These are phyloP conservation scores for Kwoniella dejecticola DNA, from an alignment of 768 basidiomycete species.

Conservation along the genomic window DNA sequence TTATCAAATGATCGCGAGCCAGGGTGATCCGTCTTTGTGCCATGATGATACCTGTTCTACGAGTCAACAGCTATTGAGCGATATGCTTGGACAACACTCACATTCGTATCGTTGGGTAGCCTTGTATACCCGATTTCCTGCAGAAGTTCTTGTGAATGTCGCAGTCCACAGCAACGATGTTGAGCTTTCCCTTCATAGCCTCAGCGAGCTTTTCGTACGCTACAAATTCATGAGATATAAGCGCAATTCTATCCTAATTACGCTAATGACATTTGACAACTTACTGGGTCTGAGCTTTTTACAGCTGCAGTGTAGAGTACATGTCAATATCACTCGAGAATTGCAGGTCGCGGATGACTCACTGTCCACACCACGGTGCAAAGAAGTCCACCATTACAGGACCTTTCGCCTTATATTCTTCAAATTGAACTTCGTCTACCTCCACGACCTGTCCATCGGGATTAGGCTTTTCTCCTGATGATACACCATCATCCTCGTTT, in stretches of 20 bases:
- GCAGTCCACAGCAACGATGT: constrained; percentile 85
- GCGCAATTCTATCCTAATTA: too few species aligned
- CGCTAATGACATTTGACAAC: constrained; percentile 21
- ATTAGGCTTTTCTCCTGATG: constrained; percentile 49
- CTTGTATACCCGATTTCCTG: constrained; percentile 65
- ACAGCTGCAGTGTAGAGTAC: constrained; percentile 61
- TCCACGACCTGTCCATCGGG: constrained; percentile 57
- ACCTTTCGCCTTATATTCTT: constrained; percentile 57
- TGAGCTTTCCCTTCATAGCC: constrained; percentile 69
- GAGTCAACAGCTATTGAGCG: not conserved
- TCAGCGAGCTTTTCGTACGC: constrained; percentile 75
- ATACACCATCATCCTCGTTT: constrained; percentile 3
- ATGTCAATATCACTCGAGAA: too few species aligned
- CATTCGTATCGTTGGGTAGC: constrained; percentile 82
- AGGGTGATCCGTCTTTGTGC: constrained; percentile 70
- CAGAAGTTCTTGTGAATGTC: constrained; percentile 74
- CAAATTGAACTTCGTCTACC: constrained; percentile 53
- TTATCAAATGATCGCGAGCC: constrained; percentile 72
- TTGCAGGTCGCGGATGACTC: too few species aligned
- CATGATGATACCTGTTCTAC: constrained; percentile 58
- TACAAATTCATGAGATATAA: constrained; percentile 46
- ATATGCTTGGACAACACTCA: constrained; percentile 55
- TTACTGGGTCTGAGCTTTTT: constrained; percentile 77
- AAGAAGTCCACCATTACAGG: constrained; percentile 76
- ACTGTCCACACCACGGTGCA: constrained; percentile 94